Base-by-base conservation (phyloP, 192 early-diverging fungal genomes). In the Umbelopsis sp. region DNA sequence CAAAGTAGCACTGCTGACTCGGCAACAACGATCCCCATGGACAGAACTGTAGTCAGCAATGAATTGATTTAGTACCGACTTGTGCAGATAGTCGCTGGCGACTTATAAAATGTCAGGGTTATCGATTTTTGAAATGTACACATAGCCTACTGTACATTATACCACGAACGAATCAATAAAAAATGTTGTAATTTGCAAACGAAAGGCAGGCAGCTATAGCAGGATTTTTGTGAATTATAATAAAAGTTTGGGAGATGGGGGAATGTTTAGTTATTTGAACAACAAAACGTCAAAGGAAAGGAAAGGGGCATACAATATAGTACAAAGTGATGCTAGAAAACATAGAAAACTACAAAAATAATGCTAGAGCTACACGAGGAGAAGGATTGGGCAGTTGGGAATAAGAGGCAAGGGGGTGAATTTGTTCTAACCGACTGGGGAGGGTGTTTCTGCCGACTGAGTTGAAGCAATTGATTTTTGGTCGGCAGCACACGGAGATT, bases 51-150 rank as follows among this genome's bases (percentile, higher is more conserved):
- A n/a, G n/a, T n/a, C n/a, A n/a, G n/a, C n/a, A 41, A 41, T 41
- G 38, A 41, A 11, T 41, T 41, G 38, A 41, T 41, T 41, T 41
- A 41, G 38, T 41, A 11, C 38, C 38, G 51, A 53, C 52, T 1
- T 4, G 7, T 62, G 31, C 5, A 62, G 17, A 34, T 62, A 32
- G 56, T 62, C 56, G 56, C 56, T 62, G 56, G 56, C 56, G 56
- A 62, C 56, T 6, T 26, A 34, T 54, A 26, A n/a, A 21, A 25
- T n/a, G n/a, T 53, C 12, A 26, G 7, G 3, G 24, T 26, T 25
- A 3, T 14, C 52, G 5, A 53, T 22, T 26, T 51, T 53, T 53
- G 52, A 12, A 53, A 24, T 53, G 26, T 53, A 53, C 26, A 26
- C 52, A 25, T 26, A 6, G 8, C 36, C 38, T 41, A 11, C 8